Evolutionary conservation across 352 stramenopile species (phyloP).

Genomic region (Phytophthora pisi): DNA sequence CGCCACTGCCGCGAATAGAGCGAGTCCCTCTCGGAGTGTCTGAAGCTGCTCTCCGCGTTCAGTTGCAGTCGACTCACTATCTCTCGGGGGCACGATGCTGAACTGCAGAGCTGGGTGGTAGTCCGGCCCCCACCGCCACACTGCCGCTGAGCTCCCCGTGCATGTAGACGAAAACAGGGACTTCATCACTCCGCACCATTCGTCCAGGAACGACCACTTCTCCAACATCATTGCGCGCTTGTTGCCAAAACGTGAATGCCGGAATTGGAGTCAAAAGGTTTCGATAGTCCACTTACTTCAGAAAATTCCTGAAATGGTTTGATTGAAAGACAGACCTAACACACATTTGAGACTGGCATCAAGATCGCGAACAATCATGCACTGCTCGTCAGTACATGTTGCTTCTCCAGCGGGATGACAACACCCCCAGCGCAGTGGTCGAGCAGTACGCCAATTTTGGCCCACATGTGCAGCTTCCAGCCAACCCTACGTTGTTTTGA

Average conservation of each 20-base stretch:
- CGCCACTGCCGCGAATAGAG: background rate
- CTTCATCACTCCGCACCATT: background rate
- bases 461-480: background rate
- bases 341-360: no score
- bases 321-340: no score
- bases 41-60: background rate
- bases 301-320: no score
- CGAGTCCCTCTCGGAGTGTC: background rate
- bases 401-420: background rate
- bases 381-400: background rate
- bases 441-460: background rate
- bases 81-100: background rate
- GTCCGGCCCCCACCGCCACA: background rate
- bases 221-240: background rate
- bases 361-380: no score
- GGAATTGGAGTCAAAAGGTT: no score
- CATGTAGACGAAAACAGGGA: background rate
- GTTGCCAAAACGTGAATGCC: no score
- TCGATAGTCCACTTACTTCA: no score
- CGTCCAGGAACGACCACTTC: background rate
- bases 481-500: background rate
- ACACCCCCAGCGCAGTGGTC: background rate
- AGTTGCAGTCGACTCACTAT: background rate
- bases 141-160: background rate
- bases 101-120: background rate